Base-by-base conservation (phyloP, 1,284 basidiomycete species). In the Ceratobasidium sp. region DNA sequence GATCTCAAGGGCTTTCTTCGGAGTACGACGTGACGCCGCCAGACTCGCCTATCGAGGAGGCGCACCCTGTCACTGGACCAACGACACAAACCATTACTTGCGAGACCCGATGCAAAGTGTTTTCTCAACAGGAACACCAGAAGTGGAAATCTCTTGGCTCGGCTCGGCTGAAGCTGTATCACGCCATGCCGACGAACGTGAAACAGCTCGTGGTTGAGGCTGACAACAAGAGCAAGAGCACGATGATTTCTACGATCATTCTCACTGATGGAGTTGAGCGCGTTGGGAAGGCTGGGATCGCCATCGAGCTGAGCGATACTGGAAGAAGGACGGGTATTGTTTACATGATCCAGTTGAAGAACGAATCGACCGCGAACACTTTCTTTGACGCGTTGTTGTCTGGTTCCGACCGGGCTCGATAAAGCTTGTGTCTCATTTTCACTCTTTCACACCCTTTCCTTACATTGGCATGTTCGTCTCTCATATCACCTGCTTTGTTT, bases 91-190 rank as follows among this genome's bases (percentile, higher is more conserved):
- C 87, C 13, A 84, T 98, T 62, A 88, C 92, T 3, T 95, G 94
- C n/a, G 90, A 95, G 79, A 98, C 98, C 94, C 96, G 97, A 81
- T 98, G 97, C 88, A 98, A 99, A 82, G 91, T 98, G 41, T 99
- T 98, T 84, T 84, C 98, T 70, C 93, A 99, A 81, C 95, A 98
- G 79, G 90, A 93, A 47, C 96, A 98, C 80, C 91, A 91, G 28
- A 95, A 98, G 81, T 99, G 98, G 98, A 99, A 98, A 84, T 90
- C 93, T 1, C 85, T 99, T 47, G 98, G 98, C 1, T 85, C 91
- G 13, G 95, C 94, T 6, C 90, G 91, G 78, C 85, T 99, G 75
- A 96, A 94, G 80, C 84, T 98, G 59, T 99, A 95, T 81, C 87
- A 88, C 70, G 87, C 95, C 79, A 85, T 87, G 74, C 94, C 94